Percentiles rank a stretch among this genome's conserved stretches.
phyloP scores from a whole-genome alignment of 139 green algal species.

The Microglena sp. region DNA sequence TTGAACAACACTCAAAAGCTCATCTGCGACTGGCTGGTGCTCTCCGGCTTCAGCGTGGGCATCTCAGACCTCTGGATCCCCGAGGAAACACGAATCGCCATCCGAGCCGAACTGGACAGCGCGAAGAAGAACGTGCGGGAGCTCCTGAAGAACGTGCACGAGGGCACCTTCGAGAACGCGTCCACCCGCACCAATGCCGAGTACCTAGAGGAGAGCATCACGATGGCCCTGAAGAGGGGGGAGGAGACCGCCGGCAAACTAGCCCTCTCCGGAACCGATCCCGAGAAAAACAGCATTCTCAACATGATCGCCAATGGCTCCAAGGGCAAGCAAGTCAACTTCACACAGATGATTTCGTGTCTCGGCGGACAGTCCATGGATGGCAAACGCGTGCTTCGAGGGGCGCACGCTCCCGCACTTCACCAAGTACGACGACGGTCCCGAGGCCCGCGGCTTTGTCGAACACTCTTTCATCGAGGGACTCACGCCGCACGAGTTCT shows the following conservation, averaged over 20 bases:
- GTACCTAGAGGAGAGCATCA: slow-evolving; percentile 79
- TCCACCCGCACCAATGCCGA: slow-evolving; percentile 61
- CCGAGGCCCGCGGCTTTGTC: slow-evolving; percentile 88
- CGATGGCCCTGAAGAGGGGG: slow-evolving; percentile 80
- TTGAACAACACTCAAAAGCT: slow-evolving; percentile 60
- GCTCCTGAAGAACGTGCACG: background rate
- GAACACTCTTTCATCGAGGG: slow-evolving; percentile 92
- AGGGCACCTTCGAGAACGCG: slow-evolving; percentile 69
- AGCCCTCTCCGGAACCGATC: background rate
- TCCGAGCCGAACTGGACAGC: no score
- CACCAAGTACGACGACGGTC: slow-evolving; percentile 75
- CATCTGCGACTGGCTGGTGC: slow-evolving; percentile 90
- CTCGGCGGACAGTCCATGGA: slow-evolving; percentile 96
- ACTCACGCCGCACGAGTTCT: slow-evolving; percentile 93
- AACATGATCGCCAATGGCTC: slow-evolving; percentile 79
- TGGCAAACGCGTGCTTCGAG: slow-evolving; percentile 91
- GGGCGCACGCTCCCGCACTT: slow-evolving; percentile 87
- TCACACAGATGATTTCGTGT: slow-evolving; percentile 95
- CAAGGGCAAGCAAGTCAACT: slow-evolving; percentile 96
- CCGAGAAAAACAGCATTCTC: slow-evolving; percentile 82
- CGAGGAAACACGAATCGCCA: no score
- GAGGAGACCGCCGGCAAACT: slow-evolving; percentile 36
- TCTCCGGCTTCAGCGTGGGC: slow-evolving; percentile 7
- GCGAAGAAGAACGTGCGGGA: background rate
- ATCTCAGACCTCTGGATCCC: slow-evolving; percentile 37